phyloP scores from a whole-genome alignment of 2,329 filamentous ascomycete species.

The Colletotrichum sp. region DNA sequence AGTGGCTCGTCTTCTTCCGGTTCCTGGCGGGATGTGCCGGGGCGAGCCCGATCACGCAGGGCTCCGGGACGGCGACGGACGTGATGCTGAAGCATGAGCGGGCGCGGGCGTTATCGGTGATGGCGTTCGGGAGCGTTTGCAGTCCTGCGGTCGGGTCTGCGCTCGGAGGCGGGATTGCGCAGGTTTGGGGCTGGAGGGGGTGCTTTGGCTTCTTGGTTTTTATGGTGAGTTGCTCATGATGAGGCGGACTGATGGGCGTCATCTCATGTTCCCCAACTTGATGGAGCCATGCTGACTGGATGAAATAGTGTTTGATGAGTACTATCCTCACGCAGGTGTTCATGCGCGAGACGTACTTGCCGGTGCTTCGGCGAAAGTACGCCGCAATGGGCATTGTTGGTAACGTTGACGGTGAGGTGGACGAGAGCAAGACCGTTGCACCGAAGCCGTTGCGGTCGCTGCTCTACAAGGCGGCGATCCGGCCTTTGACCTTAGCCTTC shows the following conservation, averaged over 20 bases:
- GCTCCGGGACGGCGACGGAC: neutral
- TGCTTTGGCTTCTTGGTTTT: neutral
- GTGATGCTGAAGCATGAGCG: constrained; percentile 2
- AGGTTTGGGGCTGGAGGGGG: neutral
- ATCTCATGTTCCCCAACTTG: neutral
- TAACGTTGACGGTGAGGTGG: neutral
- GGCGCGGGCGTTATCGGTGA: neutral
- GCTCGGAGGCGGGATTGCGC: neutral
- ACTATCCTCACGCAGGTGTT: neutral
- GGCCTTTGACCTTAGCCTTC: neutral
- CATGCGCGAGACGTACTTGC: constrained; percentile 11
- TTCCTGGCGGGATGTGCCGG: constrained; percentile 7
- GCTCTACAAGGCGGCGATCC: neutral
- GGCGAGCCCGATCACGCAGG: constrained; percentile 6
- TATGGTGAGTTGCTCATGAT: neutral
- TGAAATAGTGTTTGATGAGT: neutral
- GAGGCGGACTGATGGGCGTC: neutral
- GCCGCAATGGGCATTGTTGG: neutral
- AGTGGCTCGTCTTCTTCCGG: neutral
- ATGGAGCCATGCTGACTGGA: neutral
- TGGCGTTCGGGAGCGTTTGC: constrained; percentile 11
- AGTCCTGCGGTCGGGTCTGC: neutral
- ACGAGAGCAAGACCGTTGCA: neutral
- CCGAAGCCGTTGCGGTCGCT: neutral
- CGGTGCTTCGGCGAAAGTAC: neutral